Percentiles rank a stretch among this genome's conserved stretches.
phyloP scores from a whole-genome alignment of 2,329 filamentous ascomycete genomes.

The Alternaria brassicae region DNA sequence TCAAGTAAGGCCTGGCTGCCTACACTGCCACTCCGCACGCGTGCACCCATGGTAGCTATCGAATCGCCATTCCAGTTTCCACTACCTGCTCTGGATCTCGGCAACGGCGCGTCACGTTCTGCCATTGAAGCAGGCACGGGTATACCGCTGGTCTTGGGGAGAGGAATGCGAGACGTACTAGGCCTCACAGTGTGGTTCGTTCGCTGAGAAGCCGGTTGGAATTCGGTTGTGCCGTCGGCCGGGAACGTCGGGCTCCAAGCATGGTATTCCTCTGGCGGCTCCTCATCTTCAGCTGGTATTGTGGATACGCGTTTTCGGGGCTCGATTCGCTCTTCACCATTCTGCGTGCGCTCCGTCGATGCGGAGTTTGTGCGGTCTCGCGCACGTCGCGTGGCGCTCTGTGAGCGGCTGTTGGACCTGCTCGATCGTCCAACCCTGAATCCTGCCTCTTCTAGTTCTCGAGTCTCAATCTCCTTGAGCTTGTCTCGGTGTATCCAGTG shows the following conservation, averaged over 20 bases:
- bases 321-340: slow-evolving; percentile 40
- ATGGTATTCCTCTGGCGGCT: slow-evolving; percentile 34
- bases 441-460: slow-evolving; percentile 80
- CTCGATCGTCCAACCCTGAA: slow-evolving; percentile 62
- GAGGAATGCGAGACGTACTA: slow-evolving; percentile 80
- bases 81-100: slow-evolving; percentile 66
- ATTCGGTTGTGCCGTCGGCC: slow-evolving; percentile 72
- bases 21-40: slow-evolving; percentile 74
- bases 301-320: slow-evolving; percentile 45
- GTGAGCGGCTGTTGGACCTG: slow-evolving; percentile 49
- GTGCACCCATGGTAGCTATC: slow-evolving; percentile 66
- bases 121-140: slow-evolving; percentile 75
- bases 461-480: slow-evolving; percentile 79
- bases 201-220: slow-evolving; percentile 53
- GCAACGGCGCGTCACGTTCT: slow-evolving; percentile 74
- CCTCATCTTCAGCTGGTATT: slow-evolving; percentile 55
- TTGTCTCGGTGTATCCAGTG: slow-evolving; percentile 91
- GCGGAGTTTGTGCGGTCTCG: slow-evolving; percentile 46
- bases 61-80: slow-evolving; percentile 65
- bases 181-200: slow-evolving; percentile 60
- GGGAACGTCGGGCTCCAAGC: slow-evolving; percentile 77
- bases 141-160: slow-evolving; percentile 79
- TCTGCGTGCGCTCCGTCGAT: slow-evolving; percentile 29
- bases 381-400: slow-evolving; percentile 36
- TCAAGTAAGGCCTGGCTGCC: slow-evolving; percentile 62